These are phyloP conservation scores for Penicillium verhagenii DNA, from an alignment of 495 filamentous ascomycete genomes.

Conservation along the genomic window DNA sequence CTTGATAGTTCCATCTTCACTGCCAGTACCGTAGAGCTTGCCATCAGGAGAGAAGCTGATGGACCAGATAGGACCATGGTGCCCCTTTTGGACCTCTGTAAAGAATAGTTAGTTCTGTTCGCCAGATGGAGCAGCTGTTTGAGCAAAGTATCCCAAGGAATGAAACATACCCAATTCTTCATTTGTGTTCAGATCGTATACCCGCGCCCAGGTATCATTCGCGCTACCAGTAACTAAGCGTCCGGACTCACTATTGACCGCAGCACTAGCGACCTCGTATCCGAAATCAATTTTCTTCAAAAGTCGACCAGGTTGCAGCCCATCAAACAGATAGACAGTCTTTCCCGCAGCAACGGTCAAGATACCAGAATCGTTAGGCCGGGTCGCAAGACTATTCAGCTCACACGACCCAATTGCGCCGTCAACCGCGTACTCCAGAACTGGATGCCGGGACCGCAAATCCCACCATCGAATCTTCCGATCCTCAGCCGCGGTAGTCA, in stretches of 20 bases:
- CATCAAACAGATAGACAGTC: slow-evolving; percentile 88
- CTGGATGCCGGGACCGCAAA: slow-evolving; percentile 66
- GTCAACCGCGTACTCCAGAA: slow-evolving; percentile 70
- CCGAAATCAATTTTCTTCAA: slow-evolving; percentile 73
- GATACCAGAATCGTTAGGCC: slow-evolving; percentile 44
- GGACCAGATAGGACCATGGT: slow-evolving; percentile 96
- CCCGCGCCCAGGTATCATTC: slow-evolving; percentile 89
- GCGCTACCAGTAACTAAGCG: slow-evolving; percentile 83
- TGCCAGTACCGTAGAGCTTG: slow-evolving; percentile 92
- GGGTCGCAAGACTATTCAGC: slow-evolving; percentile 55
- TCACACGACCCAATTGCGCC: slow-evolving; percentile 90
- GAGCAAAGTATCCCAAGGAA: not conserved
- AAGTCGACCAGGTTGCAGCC: slow-evolving; percentile 62
- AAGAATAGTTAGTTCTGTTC: slow-evolving; percentile 24
- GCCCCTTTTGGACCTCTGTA: slow-evolving; percentile 87
- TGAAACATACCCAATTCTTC: slow-evolving; percentile 65
- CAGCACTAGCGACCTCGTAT: slow-evolving; percentile 86
- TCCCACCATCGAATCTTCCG: slow-evolving; percentile 95
- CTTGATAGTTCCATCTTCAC: slow-evolving; percentile 97
- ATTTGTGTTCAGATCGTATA: slow-evolving; percentile 81
- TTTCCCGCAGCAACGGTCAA: slow-evolving; percentile 72
- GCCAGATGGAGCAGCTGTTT: not conserved
- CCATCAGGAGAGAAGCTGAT: slow-evolving; percentile 91
- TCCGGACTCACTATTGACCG: slow-evolving; percentile 74
- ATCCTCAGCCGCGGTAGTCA: slow-evolving; percentile 88